Evolutionary conservation across 306 rosid species (phyloP), one percentile per base, ranked within the genome.

Genomic region (Begonia fuchsioides): DNA sequence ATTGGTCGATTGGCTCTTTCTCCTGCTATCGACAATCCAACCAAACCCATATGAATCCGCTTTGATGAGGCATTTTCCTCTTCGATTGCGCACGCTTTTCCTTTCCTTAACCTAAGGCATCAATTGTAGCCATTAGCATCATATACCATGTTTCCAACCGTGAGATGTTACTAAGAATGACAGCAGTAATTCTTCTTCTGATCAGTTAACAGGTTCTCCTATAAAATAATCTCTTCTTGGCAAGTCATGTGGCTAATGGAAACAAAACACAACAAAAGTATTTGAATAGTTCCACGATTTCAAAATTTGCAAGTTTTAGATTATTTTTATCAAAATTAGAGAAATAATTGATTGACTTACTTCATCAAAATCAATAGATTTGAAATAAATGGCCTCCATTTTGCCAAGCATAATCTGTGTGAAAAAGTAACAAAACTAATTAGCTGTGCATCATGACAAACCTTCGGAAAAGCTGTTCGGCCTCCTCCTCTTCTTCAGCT

Each of bases 401-500:
- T 26, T 7, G 32, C 4, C 32, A 26, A 26, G 32, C 6, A 26
- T 26, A 1, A 26, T 26, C 32, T 26, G 6, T 26, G 5, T 26
- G 6, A 3, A 26, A 26, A 26, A 26, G 32, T 3, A 26, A 1
- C 6, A 26, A 26, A 1, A 26, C 2, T 26, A 26, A 26, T 26
- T 26, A 3, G 32, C 32, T 26, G 6, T 26, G 32, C 32, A 26
- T 5, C 14, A 12, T 11, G 13, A 51, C 54, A 26, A 53, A 88
- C 96, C 96, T 81, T 52, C 93, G 78, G 55, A 76, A 76, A 57
- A 83, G 82, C 65, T 88, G 96, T 57, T 88, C 96, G 2, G 81
- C 76, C 65, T 78, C 96, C 64, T 88, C 96, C 57, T 88, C 95
- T 46, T 78, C 93, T 61, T 80, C 96, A 5, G 62, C 72, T 63